phyloP scores from a whole-genome alignment of 257 asterid genomes.

The Leonotis leonurus region DNA sequence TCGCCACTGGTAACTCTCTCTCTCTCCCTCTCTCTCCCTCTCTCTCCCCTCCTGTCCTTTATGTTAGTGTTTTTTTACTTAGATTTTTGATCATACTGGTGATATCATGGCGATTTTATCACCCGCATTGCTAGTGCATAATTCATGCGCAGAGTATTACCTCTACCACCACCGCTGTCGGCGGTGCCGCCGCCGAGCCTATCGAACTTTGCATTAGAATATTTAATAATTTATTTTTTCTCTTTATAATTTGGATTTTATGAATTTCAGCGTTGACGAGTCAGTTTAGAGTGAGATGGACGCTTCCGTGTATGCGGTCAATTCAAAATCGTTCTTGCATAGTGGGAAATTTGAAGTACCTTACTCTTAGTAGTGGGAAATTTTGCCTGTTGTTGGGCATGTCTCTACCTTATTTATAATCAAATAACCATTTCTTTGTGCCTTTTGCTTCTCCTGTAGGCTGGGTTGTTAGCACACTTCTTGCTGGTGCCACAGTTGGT shows the following conservation, averaged over 20 bases:
- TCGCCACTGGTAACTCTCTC: background rate
- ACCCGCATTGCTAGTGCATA: background rate
- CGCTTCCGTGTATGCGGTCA: constrained; percentile 40
- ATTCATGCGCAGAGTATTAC: background rate
- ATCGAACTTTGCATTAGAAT: background rate
- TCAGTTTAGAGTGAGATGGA: constrained; percentile 38
- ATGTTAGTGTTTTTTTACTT: background rate
- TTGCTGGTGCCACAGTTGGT: constrained; percentile 96
- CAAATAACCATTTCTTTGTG: constrained; percentile 10
- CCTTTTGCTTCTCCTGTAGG: constrained; percentile 36
- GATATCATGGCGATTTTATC: background rate
- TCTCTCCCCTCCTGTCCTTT: too few species aligned
- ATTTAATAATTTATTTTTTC: constrained; percentile 15
- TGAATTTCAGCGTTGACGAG: constrained; percentile 24
- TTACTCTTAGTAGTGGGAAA: background rate
- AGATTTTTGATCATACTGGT: background rate
- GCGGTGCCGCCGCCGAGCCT: background rate
- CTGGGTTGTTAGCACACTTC: constrained; percentile 92
- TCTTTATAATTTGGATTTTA: constrained; percentile 16
- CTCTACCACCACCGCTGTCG: background rate
- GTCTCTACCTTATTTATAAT: constrained; percentile 1
- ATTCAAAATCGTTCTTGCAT: constrained; percentile 27
- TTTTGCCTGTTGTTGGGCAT: too few species aligned
- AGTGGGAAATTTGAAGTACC: too few species aligned
- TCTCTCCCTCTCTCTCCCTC: background rate